A percentile compares a stretch with the other conserved stretches of the same genome.
Conservation (phyloP, 257 asterid species). For the Solanum sejunctum region DNA sequence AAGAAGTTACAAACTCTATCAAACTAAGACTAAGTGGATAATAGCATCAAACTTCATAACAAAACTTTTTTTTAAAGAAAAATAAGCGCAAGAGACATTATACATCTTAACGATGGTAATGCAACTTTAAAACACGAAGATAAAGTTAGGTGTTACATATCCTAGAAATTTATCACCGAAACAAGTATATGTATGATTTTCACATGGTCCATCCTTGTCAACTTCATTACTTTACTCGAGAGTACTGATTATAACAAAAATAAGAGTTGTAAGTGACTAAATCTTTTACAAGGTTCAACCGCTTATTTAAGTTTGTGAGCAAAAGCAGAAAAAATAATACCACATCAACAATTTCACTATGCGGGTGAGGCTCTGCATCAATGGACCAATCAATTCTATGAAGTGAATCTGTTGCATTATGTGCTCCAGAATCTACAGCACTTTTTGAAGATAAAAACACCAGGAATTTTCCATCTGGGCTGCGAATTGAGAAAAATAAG, state of each 20-base stretch:
- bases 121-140: background rate
- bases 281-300: background rate
- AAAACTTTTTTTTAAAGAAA: no score
- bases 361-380: constrained; percentile 30
- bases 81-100: background rate
- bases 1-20: background rate
- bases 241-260: background rate
- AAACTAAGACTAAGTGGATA: background rate
- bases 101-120: background rate
- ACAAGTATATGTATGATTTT: background rate
- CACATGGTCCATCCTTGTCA: background rate
- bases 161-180: background rate
- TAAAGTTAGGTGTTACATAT: background rate
- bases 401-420: constrained; percentile 73
- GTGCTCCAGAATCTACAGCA: constrained; percentile 86
- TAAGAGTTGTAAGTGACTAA: background rate
- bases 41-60: background rate
- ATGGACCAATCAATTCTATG: constrained; percentile 73
- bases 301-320: background rate
- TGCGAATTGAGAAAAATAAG: constrained; percentile 18
- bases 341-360: constrained; percentile 46
- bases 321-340: constrained; percentile 28
- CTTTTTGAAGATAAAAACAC: constrained; percentile 64
- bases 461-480: constrained; percentile 72
- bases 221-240: background rate